Base-by-base conservation (phyloP, 2,329 filamentous ascomycete species). In the Colletotrichum euphorbiae region DNA sequence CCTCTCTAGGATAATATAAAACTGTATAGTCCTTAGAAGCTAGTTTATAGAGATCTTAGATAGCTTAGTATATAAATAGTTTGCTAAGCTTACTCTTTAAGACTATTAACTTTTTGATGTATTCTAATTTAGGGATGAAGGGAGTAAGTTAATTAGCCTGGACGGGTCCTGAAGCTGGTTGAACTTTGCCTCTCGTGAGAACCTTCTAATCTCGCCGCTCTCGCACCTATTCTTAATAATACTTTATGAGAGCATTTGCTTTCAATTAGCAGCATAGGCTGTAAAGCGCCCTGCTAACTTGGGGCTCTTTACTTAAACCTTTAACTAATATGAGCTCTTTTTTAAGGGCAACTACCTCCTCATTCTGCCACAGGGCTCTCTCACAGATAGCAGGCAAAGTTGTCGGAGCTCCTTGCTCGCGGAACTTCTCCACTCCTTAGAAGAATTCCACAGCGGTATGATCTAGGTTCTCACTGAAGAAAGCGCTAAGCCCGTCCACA, bases 161-260 rank as follows among this genome's bases (percentile, higher is more conserved):
- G 13, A 11, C 4, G 40, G 24, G 24, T 4, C 8, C 6, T 36
- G 15, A 45, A 45, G 4, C 42, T 45, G 5, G 12, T 28, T 24
- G 15, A 38, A 58, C 28, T 46, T 58, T 58, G 5, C 42, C 40
- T 13, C 15, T 58, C 3, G 13, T 58, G n/a, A 58, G 15, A 12
- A 58, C 13, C 55, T 58, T 58, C 24, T 15, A 58, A 19, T 58
- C 55, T 46, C 42, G 28, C n/a, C 42, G 5, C 12, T 45, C 24
- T 12, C 24, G 13, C 19, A 58, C 24, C 40, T 15, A 58, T 12
- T 58, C 4, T 17, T n/a, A 3, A 19, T 15, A 15, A 38, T 46
- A 58, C 19, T 13, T 15, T 33, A n/a, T 15, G 6, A 57, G 21
- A 45, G 54, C 21, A 43, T 33, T 46, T 2, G 21, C 28, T 43